Evolutionary conservation across 352 stramenopile species (phyloP), one percentile per base, ranked within the genome.

Genomic region (Plasmopara viticola): DNA sequence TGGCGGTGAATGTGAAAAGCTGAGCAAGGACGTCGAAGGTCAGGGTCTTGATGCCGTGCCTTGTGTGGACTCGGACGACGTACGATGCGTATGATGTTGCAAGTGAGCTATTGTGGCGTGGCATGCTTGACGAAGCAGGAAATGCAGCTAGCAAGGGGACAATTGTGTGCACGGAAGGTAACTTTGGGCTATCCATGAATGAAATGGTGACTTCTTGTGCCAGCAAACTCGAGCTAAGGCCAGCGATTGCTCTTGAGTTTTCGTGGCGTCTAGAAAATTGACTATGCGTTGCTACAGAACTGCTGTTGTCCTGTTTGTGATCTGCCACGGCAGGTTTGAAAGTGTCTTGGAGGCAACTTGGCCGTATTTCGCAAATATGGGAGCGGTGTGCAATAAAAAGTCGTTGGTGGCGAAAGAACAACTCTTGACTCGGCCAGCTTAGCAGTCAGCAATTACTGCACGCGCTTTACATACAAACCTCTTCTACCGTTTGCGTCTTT

Each of bases 11-110:
- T 8, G 73, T 86, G 67, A 89, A 89, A 53, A 86, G 78, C 4
- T 69, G 54, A 13, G 78, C 75, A 0, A 89, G 72, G 17, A 78
- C 42, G 48, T 89, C 73, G 52, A 89, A 89, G 3, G 78, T 86
- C 44, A 89, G 63, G n/a, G 78, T 89, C 46, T 83, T 85, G 67
- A 89, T 89, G 38, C 71, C 74, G 56, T 85, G 69, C 28, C 66
- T 69, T 5, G 74, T 85, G 58, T 85, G 74, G 18, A 85, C 74
- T 17, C 74, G 74, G 14, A 85, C 74, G 29, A 80, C 62, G 44
- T 82, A 80, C 18, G 69, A 80, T 12, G 72, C 62, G 60, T 80
- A 84, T 18, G 69, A 78, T 4, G 61, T 54, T 38, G 67, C 72
- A 39, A 78, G 64, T 5, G 62, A 59, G 44, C 18, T 67, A 15